Conservation (phyloP, 495 filamentous ascomycete species). For the Wilcoxina mikolae region DNA sequence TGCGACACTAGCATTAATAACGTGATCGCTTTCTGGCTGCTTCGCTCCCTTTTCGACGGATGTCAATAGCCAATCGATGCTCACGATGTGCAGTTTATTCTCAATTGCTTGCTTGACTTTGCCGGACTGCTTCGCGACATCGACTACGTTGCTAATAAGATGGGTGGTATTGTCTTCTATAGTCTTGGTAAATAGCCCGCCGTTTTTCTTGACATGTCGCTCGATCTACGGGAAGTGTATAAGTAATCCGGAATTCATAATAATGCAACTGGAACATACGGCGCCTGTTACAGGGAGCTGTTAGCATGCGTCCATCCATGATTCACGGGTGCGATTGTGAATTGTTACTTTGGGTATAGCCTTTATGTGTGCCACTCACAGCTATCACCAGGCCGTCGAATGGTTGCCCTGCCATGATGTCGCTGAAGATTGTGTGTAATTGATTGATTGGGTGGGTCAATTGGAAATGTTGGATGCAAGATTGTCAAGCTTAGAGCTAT, state of each 20-base stretch:
- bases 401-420: no score
- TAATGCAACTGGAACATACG: no score
- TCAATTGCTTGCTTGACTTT: slow-evolving; percentile 39
- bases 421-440: no score
- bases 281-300: no score
- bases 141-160: slow-evolving; percentile 41
- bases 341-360: slow-evolving; percentile 39
- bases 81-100: slow-evolving; percentile 41
- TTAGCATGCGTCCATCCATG: no score
- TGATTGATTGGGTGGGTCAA: no score
- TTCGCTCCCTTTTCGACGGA: slow-evolving; percentile 34
- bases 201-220: slow-evolving; percentile 35
- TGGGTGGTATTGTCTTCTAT: slow-evolving; percentile 44
- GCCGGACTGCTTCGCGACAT: slow-evolving; percentile 36
- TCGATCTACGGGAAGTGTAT: slow-evolving; percentile 23
- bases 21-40: slow-evolving; percentile 34
- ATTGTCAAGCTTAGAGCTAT: no score
- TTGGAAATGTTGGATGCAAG: no score
- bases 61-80: slow-evolving; percentile 46
- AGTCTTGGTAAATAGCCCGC: slow-evolving; percentile 35
- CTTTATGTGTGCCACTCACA: slow-evolving; percentile 47
- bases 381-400: slow-evolving; percentile 33
- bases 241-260: no score
- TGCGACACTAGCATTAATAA: slow-evolving; percentile 24
- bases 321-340: no score